Percentiles rank a stretch among this genome's conserved stretches.
These are phyloP conservation scores for Neurospora sp. DNA, from an alignment of 495 filamentous ascomycete species.

Conservation along the genomic window DNA sequence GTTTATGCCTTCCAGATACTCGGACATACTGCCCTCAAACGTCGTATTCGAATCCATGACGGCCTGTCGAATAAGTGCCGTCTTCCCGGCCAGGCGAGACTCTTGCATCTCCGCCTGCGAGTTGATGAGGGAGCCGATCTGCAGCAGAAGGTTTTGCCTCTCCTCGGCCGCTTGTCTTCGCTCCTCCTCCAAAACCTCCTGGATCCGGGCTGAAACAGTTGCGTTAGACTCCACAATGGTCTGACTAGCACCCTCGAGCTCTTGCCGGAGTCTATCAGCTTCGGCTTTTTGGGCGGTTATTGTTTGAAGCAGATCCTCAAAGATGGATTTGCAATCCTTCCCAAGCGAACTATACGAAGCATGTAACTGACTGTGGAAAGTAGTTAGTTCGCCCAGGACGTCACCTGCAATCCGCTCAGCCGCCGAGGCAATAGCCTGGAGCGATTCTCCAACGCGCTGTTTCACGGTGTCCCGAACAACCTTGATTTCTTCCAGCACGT, in stretches of 20 bases:
- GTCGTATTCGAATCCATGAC: slow-evolving; percentile 49
- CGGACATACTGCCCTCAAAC: slow-evolving; percentile 51
- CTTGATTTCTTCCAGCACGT: slow-evolving; percentile 85
- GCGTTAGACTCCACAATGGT: slow-evolving; percentile 55
- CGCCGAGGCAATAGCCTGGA: slow-evolving; percentile 73
- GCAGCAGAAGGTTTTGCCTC: slow-evolving; percentile 57
- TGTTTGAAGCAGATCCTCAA: slow-evolving; percentile 66
- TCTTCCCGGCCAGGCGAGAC: slow-evolving; percentile 52
- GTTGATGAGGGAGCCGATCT: slow-evolving; percentile 68
- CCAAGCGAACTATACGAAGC: slow-evolving; percentile 78
- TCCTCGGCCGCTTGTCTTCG: slow-evolving; percentile 62
- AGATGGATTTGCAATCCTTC: slow-evolving; percentile 77
- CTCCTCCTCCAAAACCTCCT: slow-evolving; percentile 67
- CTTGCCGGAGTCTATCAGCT: slow-evolving; percentile 55
- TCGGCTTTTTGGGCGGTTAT: slow-evolving; percentile 71
- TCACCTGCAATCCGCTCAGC: slow-evolving; percentile 82
- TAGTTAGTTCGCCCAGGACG: slow-evolving; percentile 75
- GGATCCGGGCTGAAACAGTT: slow-evolving; percentile 54
- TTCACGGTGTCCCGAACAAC: slow-evolving; percentile 79
- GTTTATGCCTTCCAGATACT: slow-evolving; percentile 64
- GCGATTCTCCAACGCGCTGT: slow-evolving; percentile 68
- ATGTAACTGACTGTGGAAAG: slow-evolving; percentile 77
- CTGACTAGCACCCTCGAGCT: slow-evolving; percentile 58
- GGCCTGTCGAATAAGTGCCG: slow-evolving; percentile 50
- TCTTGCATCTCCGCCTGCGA: slow-evolving; percentile 64